Percentiles rank a stretch among this genome's conserved stretches.
These are phyloP conservation scores for Saccharomyces jurei DNA, from an alignment of 805 yeast species.

Conservation along the genomic window DNA sequence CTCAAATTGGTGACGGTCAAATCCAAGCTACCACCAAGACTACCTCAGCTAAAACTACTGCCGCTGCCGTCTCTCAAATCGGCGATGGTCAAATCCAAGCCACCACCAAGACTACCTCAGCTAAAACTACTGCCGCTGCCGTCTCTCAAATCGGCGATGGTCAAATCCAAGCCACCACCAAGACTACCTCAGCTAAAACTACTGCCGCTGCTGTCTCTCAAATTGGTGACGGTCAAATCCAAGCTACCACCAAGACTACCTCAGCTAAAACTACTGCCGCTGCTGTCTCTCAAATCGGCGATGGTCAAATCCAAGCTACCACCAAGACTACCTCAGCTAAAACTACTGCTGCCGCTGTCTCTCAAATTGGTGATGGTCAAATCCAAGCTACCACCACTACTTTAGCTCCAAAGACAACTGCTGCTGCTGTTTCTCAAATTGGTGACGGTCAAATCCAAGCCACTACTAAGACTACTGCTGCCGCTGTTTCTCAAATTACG, in stretches of 20 bases:
- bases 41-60: conserved; percentile 25
- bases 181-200: conserved; percentile 21
- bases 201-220: conserved; percentile 37
- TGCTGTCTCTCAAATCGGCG: conserved; percentile 32
- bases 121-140: conserved; percentile 31
- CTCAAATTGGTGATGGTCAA: conserved; percentile 26
- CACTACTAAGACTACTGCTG: conserved; percentile 25
- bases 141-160: conserved; percentile 45
- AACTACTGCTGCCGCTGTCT: conserved; percentile 30
- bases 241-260: conserved; percentile 20
- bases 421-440: conserved; percentile 30
- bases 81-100: conserved; percentile 43
- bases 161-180: conserved; percentile 38
- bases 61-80: conserved; percentile 40
- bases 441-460: conserved; percentile 40
- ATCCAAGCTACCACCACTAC: conserved; percentile 34
- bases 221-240: conserved; percentile 34
- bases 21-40: conserved; percentile 27
- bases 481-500: conserved; percentile 27
- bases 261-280: conserved; percentile 23
- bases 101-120: conserved; percentile 16
- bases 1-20: conserved; percentile 37
- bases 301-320: conserved; percentile 22
- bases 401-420: conserved; percentile 13
- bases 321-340: no score